Base-by-base conservation (phyloP, 1,284 basidiomycete genomes). In the Cystobasidium sp. region DNA sequence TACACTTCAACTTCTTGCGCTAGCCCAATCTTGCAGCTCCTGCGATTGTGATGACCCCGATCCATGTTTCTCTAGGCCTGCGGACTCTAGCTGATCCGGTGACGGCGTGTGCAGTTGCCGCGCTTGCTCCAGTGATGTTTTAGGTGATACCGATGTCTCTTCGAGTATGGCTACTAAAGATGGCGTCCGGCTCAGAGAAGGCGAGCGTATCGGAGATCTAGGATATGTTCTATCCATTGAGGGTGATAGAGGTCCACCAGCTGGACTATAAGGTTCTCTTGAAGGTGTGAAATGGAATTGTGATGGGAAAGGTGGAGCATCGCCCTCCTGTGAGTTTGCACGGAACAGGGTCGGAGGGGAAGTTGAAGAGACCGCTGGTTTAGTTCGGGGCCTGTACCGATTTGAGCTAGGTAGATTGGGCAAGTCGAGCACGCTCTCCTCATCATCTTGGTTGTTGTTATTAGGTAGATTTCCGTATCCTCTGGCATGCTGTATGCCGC, bases 131-230 rank as follows among this genome's bases (percentile, higher is more conserved):
- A 37, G n/a, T 22, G 69, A 63, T 24, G 43, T 24, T 59, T 46
- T 59, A 20, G 69, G 69, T n/a, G 69, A 71, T 3, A 64, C 59
- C 7, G 70, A 73, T n/a, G 70, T 20, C 47, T 73, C 70, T 46
- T 73, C 70, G 3, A 20, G 51, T 55, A 73, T 73, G 44, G 70
- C 70, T 1, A 66, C 51, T 18, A 73, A 20, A 10, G 62, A 65
- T 12, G 70, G 70, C n/a, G 70, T 73, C 16, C 70, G 62, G 44
- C 59, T 64, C n/a, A 73, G 63, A 6, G 70, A 47, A 37, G 70
- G 70, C 9, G 70, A 73, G 14, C 70, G 70, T 22, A 66, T 43
- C 7, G 70, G 70, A 4, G 70, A 73, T 39, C 53, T 31, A 12
- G 70, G 59, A 22, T 43, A 52, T 22, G 14, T 51, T 10, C 69